phyloP scores from a whole-genome alignment of 2,329 filamentous ascomycete species.

The Fusarium continuum region DNA sequence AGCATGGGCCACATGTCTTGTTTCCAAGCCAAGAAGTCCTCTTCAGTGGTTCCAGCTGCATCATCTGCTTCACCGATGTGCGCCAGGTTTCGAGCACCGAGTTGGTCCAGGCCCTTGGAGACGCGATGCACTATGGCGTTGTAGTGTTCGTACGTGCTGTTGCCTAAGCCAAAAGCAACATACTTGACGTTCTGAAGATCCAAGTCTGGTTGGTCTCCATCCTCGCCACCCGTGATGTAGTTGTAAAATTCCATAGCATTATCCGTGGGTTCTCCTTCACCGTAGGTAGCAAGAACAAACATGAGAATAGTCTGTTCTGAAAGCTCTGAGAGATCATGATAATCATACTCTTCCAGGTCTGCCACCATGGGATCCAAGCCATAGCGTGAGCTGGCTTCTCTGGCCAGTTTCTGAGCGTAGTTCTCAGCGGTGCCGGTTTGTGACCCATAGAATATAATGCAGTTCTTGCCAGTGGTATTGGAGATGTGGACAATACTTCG shows the following conservation, averaged over 20 bases:
- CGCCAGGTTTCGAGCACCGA: not conserved
- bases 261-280: not conserved
- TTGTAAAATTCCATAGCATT: not conserved
- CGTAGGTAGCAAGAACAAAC: not conserved
- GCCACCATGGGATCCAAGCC: conserved; percentile 1
- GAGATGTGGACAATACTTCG: conserved; percentile 1
- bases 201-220: not conserved
- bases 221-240: not conserved
- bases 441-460: not conserved
- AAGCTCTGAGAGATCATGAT: not conserved
- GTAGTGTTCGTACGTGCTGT: not conserved
- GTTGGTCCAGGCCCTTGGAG: not conserved
- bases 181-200: not conserved
- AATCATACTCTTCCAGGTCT: conserved; percentile 1
- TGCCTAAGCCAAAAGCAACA: not conserved
- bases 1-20: conserved; percentile 1
- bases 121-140: not conserved
- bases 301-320: not conserved
- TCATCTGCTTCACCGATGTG: not conserved
- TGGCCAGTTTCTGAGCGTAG: not conserved
- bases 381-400: not conserved
- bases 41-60: not conserved
- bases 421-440: not conserved
- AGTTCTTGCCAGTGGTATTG: not conserved
- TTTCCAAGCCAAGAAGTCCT: not conserved